Conservation (phyloP, 1,139 yeast species). For the Ogataea hybrid region DNA sequence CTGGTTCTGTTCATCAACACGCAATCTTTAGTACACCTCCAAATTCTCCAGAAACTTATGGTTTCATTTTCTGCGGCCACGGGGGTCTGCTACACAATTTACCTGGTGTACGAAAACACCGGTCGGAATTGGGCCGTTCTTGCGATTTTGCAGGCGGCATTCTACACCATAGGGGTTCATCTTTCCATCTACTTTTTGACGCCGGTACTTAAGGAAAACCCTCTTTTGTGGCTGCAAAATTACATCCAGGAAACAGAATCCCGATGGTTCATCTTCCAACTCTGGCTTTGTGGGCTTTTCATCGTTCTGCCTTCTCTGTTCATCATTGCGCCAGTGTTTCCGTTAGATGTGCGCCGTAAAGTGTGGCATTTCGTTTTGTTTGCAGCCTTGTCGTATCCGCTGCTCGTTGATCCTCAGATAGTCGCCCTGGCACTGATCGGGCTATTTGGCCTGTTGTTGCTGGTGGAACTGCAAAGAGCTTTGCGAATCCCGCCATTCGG, state of each 20-base stretch:
- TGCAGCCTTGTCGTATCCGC: slow-evolving; percentile 38
- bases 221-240: slow-evolving; percentile 28
- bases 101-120: slow-evolving; percentile 5
- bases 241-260: slow-evolving; percentile 25
- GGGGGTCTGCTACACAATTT: slow-evolving; percentile 14
- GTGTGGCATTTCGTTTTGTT: slow-evolving; percentile 51
- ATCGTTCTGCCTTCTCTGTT: slow-evolving; percentile 43
- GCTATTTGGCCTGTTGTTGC: slow-evolving; percentile 44
- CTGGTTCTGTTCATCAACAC: slow-evolving; percentile 21
- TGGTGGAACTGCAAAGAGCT: slow-evolving; percentile 54
- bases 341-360: slow-evolving; percentile 55
- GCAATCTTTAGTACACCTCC: slow-evolving; percentile 18
- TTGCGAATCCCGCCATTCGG: slow-evolving; percentile 48
- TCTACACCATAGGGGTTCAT: slow-evolving; percentile 21
- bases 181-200: slow-evolving; percentile 23
- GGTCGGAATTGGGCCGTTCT: slow-evolving; percentile 1
- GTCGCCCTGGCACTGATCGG: slow-evolving; percentile 45
- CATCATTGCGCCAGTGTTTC: slow-evolving; percentile 34
- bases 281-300: slow-evolving; percentile 43
- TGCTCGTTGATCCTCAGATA: slow-evolving; percentile 41
- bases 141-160: slow-evolving; percentile 21
- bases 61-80: slow-evolving; percentile 23
- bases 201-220: slow-evolving; percentile 24
- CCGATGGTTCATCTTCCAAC: slow-evolving; percentile 35
- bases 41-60: slow-evolving; percentile 28